Base-by-base conservation (phyloP, 2,329 filamentous ascomycete species). In the Hypoxylon rubiginosum region DNA sequence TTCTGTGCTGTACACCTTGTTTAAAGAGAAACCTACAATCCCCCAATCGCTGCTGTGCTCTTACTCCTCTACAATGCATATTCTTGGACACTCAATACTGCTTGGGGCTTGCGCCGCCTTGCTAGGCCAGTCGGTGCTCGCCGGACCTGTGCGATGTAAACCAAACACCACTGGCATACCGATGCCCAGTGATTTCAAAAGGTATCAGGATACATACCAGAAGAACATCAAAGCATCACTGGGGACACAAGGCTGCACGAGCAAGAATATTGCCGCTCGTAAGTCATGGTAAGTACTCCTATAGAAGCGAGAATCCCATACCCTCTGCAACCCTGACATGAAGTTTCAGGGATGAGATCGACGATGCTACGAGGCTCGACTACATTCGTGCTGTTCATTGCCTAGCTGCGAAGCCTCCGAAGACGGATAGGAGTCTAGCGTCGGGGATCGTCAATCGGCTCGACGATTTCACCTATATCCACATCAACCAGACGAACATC, bases 401-500 rank as follows among this genome's bases (percentile, higher is more conserved):
- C 15, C 43, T 72, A 3, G 69, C 69, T 2, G 49, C 53, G 36
- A 69, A 64, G 55, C 67, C 69, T 19, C 60, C 69, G 3, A 56
- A 49, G 41, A 66, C 46, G 21, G 62, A 70, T 32, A 68, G 28
- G 34, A 55, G 26, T 28, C 28, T 70, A 13, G 69, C 62, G 2
- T 66, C 67, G 2, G 71, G 67, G 13, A 45, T 54, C 3, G 62
- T 64, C 13, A 71, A 71, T 30, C 55, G 69, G 3, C 53, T 71
- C 2, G 71, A 72, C 49, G 71, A 72, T 43, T 72, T 72, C 53
- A 71, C 65, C 13, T 70, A 67, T 21, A 71, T 69, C 45, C 66
- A 72, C 43, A 71, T 71, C 28, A 71, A 71, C 61, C 71, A 72
- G 34, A 71, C 69, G 1, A 71, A 71, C 48, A 68, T 70, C 28